Conservation (phyloP, 208 protist species). For the Trypanosoma cruzi region DNA sequence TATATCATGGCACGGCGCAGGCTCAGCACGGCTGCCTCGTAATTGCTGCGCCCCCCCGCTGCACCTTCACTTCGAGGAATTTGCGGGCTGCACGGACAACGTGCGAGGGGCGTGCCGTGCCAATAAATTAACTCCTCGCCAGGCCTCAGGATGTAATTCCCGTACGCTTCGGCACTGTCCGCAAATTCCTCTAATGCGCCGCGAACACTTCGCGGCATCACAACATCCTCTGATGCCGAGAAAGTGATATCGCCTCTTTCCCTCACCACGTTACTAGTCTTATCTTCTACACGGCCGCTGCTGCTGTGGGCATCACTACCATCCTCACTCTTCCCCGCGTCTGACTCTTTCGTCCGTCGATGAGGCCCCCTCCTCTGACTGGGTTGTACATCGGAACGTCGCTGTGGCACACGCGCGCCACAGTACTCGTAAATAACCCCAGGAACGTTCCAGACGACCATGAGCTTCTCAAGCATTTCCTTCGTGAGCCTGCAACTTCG, state of each 20-base stretch:
- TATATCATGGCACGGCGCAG: conserved; percentile 88
- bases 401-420: conserved; percentile 54
- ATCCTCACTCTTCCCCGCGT: neutral
- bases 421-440: conserved; percentile 76
- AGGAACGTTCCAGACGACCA: conserved; percentile 69
- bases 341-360: neutral
- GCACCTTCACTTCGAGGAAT: neutral
- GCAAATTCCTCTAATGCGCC: conserved; percentile 45
- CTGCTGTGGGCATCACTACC: neutral
- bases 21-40: conserved; percentile 61
- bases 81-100: conserved; percentile 25
- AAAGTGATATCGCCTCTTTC: conserved; percentile 26
- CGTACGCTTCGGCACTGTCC: conserved; percentile 18
- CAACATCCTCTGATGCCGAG: conserved; percentile 1
- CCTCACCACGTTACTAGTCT: conserved; percentile 14
- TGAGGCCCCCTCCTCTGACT: conserved; percentile 2
- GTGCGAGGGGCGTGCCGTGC: conserved; percentile 72
- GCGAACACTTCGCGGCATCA: conserved; percentile 18
- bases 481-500: conserved; percentile 47
- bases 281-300: neutral
- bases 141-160: conserved; percentile 41
- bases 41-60: conserved; percentile 14
- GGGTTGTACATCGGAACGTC: conserved; percentile 14
- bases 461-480: conserved; percentile 77
- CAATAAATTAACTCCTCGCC: conserved; percentile 74